These are phyloP conservation scores for Tilletiaria anomala DNA, from an alignment of 1,284 basidiomycete genomes.

Conservation along the genomic window DNA sequence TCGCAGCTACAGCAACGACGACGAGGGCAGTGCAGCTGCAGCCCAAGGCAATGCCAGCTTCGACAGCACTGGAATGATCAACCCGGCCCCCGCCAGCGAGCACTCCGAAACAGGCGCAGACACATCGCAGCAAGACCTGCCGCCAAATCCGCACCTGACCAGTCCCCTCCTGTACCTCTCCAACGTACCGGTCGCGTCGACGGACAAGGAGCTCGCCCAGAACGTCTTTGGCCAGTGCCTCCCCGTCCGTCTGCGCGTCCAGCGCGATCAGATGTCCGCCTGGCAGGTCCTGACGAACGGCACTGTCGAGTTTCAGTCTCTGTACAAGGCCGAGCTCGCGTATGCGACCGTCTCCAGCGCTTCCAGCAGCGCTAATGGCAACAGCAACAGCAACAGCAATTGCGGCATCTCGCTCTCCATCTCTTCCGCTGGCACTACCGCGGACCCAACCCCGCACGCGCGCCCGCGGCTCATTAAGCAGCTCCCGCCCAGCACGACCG, in stretches of 20 bases:
- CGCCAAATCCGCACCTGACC: constrained; percentile 16
- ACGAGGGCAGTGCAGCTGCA: too few relatives aligned
- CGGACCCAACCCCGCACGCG: constrained; percentile 12
- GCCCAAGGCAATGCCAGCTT: too few relatives aligned
- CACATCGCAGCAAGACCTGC: constrained; percentile 4
- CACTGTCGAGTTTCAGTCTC: constrained; percentile 28
- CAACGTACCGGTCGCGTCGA: constrained; percentile 13
- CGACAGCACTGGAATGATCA: too few relatives aligned
- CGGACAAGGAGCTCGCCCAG: constrained; percentile 22
- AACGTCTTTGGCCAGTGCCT: constrained; percentile 15
- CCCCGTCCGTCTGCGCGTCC: constrained; percentile 21
- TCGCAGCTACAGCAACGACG: too few relatives aligned
- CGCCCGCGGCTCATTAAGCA: constrained; percentile 28
- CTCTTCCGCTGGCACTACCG: constrained; percentile 4
- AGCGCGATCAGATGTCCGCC: constrained; percentile 8
- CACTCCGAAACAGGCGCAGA: too few relatives aligned
- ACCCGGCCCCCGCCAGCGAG: too few relatives aligned
- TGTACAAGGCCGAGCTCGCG: constrained; percentile 28
- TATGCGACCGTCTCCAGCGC: constrained; percentile 26
- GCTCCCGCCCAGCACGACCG: constrained; percentile 17
- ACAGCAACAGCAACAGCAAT: too few relatives aligned
- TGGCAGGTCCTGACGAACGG: constrained; percentile 11
- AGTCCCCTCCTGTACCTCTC: constrained; percentile 18
- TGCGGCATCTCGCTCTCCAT: constrained; percentile 14
- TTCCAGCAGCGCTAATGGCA: too few relatives aligned